Conservation (phyloP, 306 rosid species). For the Cucumis cinereus region DNA sequence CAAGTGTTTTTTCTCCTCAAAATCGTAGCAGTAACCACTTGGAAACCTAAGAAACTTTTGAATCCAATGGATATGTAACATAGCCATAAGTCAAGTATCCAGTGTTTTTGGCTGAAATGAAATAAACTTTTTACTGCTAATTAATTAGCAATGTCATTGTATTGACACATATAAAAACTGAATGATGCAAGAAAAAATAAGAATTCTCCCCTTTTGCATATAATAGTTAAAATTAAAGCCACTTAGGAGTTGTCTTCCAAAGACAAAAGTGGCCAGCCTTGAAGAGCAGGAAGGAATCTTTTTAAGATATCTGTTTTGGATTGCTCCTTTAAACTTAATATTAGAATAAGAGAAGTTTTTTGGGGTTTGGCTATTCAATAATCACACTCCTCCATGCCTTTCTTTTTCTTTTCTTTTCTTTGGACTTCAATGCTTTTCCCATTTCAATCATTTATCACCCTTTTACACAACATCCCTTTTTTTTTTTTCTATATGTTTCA, state of each 20-base stretch:
- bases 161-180: neutral
- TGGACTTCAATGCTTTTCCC: slow-evolving; percentile 24
- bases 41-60: neutral
- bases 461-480: slow-evolving; percentile 43
- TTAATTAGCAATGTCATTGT: neutral
- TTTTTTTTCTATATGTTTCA: slow-evolving; percentile 26
- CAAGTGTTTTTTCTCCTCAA: neutral
- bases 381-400: slow-evolving; percentile 31
- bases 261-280: slow-evolving; percentile 78
- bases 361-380: slow-evolving; percentile 33
- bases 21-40: neutral
- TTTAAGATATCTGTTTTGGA: slow-evolving; percentile 11
- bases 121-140: neutral
- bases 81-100: no score
- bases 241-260: slow-evolving; percentile 31
- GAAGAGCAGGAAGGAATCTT: slow-evolving; percentile 35
- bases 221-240: neutral
- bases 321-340: slow-evolving; percentile 4
- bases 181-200: neutral
- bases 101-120: no score
- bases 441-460: slow-evolving; percentile 77
- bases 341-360: slow-evolving; percentile 24
- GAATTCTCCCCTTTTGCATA: neutral
- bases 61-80: neutral
- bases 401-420: slow-evolving; percentile 5